Evolutionary conservation across 2,329 filamentous ascomycete species (phyloP).

Genomic region (Aspergillus alliaceus): DNA sequence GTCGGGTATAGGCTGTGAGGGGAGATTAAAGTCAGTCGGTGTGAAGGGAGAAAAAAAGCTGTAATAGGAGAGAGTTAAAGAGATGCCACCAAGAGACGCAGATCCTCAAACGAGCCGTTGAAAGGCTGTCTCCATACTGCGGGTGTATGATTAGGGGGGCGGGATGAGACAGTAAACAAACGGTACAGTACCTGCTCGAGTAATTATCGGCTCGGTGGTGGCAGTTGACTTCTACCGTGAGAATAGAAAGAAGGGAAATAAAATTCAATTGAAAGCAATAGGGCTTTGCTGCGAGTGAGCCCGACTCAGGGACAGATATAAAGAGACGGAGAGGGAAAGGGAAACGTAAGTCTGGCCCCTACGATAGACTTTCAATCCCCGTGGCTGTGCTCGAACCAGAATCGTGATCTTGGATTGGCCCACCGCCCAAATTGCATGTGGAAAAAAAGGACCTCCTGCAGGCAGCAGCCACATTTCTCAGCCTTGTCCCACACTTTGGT

Average conservation of each 20-base stretch:
- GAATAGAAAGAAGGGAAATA: background rate
- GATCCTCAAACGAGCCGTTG: background rate
- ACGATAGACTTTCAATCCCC: background rate
- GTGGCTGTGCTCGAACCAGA: background rate
- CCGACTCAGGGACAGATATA: background rate
- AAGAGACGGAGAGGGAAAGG: background rate
- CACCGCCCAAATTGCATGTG: background rate
- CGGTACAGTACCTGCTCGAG: background rate
- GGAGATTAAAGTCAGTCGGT: background rate
- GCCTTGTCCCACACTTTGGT: background rate
- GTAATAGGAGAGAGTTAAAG: background rate
- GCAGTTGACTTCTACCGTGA: background rate
- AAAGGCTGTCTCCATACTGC: background rate
- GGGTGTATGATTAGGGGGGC: background rate
- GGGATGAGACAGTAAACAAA: background rate
- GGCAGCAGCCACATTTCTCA: conserved; percentile 1
- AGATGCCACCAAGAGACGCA: background rate
- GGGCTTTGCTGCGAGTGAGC: background rate
- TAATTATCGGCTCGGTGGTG: background rate
- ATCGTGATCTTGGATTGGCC: background rate
- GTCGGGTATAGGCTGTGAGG: background rate
- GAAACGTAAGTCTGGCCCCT: background rate
- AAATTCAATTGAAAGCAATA: background rate
- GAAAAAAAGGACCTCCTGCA: background rate
- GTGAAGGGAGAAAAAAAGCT: background rate